A percentile compares a stretch with the other conserved stretches of the same genome.
phyloP scores from a whole-genome alignment of 176 grass and related monocot genomes.

The Carex scoparia region DNA sequence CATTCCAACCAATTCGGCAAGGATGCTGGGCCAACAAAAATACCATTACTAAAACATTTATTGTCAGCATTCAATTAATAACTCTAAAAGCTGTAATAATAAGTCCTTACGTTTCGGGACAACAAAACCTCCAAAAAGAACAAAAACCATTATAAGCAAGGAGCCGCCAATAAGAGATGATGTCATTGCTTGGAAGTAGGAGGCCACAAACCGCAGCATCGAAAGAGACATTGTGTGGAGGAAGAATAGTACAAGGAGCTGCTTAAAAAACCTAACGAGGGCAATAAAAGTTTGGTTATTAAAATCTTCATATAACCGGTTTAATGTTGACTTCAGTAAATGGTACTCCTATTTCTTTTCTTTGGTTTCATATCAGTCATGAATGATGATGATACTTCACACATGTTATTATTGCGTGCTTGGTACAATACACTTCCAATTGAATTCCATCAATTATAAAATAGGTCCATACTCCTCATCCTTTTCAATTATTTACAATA shows the following conservation, averaged over 20 bases:
- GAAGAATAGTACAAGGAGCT: slow-evolving; percentile 49
- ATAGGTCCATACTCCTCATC: not conserved
- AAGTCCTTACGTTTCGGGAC: slow-evolving; percentile 42
- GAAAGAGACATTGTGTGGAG: slow-evolving; percentile 42
- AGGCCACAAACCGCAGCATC: slow-evolving; percentile 45
- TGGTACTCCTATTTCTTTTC: not conserved
- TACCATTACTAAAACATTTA: no score
- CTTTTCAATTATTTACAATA: no score
- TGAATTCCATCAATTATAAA: not conserved
- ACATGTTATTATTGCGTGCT: no score
- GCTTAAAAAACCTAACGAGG: slow-evolving; percentile 40
- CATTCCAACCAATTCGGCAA: slow-evolving; percentile 74
- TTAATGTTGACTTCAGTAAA: no score
- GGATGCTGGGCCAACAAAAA: slow-evolving; percentile 32
- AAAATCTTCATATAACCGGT: not conserved
- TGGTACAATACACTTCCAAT: no score
- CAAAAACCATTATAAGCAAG: not conserved
- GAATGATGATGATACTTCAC: no score
- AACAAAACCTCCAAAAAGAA: slow-evolving; percentile 63
- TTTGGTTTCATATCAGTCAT: no score
- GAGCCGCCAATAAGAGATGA: slow-evolving; percentile 23
- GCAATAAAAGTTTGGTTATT: not conserved
- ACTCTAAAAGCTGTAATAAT: not conserved
- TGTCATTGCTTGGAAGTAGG: slow-evolving; percentile 41
- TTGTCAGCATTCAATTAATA: not conserved